These are phyloP conservation scores for Beta vulgaris DNA, from an alignment of 148 eudicot species.

Conservation along the genomic window DNA sequence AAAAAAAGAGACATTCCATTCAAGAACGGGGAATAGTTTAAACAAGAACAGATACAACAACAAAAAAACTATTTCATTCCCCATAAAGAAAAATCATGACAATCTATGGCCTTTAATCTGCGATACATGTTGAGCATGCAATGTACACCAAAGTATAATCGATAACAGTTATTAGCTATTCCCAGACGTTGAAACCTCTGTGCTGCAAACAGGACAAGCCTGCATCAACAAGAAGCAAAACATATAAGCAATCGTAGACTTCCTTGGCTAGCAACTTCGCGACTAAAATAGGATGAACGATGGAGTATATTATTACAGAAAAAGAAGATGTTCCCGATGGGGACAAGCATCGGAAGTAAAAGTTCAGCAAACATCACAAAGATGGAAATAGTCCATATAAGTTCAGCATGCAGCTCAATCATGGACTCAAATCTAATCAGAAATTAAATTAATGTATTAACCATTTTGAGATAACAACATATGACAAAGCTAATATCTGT, in stretches of 20 bases:
- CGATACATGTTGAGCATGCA: constrained; percentile 13
- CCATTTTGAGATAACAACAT: neutral
- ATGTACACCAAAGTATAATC: constrained; percentile 24
- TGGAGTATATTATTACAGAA: neutral
- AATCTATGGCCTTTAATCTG: constrained; percentile 14
- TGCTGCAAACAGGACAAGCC: constrained; percentile 82
- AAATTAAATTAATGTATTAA: neutral
- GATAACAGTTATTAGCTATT: constrained; percentile 35
- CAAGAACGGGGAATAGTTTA: neutral
- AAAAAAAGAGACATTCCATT: neutral
- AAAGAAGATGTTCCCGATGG: neutral
- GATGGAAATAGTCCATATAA: neutral
- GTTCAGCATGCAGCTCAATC: neutral
- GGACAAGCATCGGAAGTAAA: neutral
- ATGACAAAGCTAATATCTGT: neutral
- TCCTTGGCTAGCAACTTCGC: neutral
- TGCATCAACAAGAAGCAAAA: constrained; percentile 28
- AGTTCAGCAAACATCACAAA: neutral
- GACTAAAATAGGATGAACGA: neutral
- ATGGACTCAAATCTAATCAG: neutral
- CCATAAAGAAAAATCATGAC: neutral
- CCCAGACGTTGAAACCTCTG: constrained; percentile 68
- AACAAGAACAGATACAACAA: constrained; percentile 13
- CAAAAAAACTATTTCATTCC: neutral
- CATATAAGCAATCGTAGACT: neutral